Evolutionary conservation across 345 rosid species (phyloP), one percentile per base, ranked within the genome.

Genomic region (Carallia brachiata): DNA sequence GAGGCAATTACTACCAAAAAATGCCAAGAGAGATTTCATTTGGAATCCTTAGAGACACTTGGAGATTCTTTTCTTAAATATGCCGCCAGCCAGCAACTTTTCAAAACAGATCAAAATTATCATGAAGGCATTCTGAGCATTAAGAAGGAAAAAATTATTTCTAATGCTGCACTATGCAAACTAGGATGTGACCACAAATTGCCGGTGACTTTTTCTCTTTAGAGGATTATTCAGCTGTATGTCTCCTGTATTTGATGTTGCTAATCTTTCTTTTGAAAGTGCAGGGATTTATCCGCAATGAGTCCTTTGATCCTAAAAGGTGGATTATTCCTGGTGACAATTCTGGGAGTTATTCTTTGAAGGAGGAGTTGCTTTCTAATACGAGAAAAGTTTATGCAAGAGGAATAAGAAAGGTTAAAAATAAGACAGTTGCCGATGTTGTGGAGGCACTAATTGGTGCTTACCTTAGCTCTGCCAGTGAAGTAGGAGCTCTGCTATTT

Each of bases 51-150:
- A 27, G 98, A 90, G 84, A 89, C 97, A 37, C 92, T 95, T 18
- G 99, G 99, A 2, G 99, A 95, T 74, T 90, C 98, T 53, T 92
- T 95, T 71, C 85, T 95, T 7, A 95, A 95, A 73, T 95, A 92
- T 74, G 93, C 92, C 40, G 84, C 73, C 48, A 75, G 96, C 76
- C 90, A 89, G 72, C 90, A 95, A 18, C 82, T 95, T 28, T 95
- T 92, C 59, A 85, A 84, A 70, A 66, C 74, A 0, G 52, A 76
- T 71, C 80, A 68, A 65, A 81, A 68, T 79, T 73, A 78, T 62
- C 96, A 95, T 12, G 98, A 89, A 68, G 99, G 99, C 71, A 84
- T 90, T 77, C 90, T 92, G 10, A 95, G 92, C 78, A 10, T 77
- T 40, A 83, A 79, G 78, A 95, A 82, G 79, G 94, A 89, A 0